Conservation (phyloP, 768 basidiomycete genomes). For the Cubamyces sp. region DNA sequence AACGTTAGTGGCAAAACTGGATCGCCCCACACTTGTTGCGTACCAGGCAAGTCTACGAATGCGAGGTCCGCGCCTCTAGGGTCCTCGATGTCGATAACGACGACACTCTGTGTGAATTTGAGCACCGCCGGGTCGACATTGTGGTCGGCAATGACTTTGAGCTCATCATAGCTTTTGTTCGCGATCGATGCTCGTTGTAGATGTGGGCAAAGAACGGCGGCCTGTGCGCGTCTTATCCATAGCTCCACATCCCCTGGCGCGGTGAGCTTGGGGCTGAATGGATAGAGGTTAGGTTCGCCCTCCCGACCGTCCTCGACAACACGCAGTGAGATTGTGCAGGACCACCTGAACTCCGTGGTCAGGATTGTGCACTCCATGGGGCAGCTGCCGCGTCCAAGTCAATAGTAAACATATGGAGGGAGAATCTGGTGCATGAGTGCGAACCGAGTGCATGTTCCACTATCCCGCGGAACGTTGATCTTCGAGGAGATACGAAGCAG, state of each 20-base stretch:
- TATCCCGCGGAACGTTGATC: constrained; percentile 66
- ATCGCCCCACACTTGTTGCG: constrained; percentile 12
- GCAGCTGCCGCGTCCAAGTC: constrained; percentile 20
- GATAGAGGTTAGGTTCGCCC: constrained; percentile 5
- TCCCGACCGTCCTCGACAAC: constrained; percentile 14
- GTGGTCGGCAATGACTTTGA: constrained; percentile 31
- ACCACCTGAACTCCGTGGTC: constrained; percentile 32
- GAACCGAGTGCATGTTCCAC: constrained; percentile 60
- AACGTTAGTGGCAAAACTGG: constrained; percentile 21
- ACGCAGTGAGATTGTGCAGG: constrained; percentile 31
- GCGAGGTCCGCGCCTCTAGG: constrained; percentile 28
- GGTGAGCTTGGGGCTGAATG: constrained; percentile 39
- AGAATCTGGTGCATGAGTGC: constrained; percentile 19
- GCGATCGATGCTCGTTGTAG: constrained; percentile 27
- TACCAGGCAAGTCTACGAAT: constrained; percentile 34
- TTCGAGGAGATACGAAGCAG: constrained; percentile 26
- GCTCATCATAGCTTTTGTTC: constrained; percentile 30
- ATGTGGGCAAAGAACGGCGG: constrained; percentile 45
- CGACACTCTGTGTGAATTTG: constrained; percentile 36
- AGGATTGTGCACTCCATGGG: constrained; percentile 24
- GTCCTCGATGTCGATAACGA: constrained; percentile 38
- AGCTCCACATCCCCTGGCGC: constrained; percentile 42
- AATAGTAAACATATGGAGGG: background rate
- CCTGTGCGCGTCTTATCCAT: constrained; percentile 50
- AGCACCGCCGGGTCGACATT: constrained; percentile 16